Base-by-base conservation (phyloP, 768 basidiomycete genomes). In the Psilocybe cyanescens region DNA sequence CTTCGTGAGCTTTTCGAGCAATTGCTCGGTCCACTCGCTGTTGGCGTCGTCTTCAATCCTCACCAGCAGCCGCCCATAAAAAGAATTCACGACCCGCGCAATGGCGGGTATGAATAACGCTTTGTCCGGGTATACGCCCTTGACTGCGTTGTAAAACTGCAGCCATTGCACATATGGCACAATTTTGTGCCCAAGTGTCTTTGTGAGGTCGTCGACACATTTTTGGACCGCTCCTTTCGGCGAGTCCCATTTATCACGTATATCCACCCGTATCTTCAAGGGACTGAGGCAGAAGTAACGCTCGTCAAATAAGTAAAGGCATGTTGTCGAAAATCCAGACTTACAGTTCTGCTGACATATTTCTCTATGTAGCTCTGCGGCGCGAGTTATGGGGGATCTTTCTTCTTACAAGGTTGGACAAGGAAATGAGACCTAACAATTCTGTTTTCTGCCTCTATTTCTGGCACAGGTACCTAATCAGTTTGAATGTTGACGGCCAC, bases 221-320 rank as follows among this genome's bases (percentile, higher is more conserved):
- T 63, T 60, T 14, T 70, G 69, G 8, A 80, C 61, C 3, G 70
- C 67, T 1, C 74, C 72, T 7, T 65, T 65, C 33, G 74, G 65
- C 5, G 71, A 66, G 41, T 76, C 73, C 76, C 77, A 77, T 31
- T 65, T 64, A 53, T 80, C 79, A 16, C 78, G 75, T 35, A 78
- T 71, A 33, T 75, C 78, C 12, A 73, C 67, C 29, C 77, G 75
- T 51, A 79, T 67, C 58, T 77, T 76, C 53, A 77, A 65, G 24
- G 79, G 78, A 33, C 79, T 79, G 53, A 41, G 4, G 17, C 3
- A 50, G 2, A 48, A 44, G 52, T 28, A 33, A 24, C 52, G 31
- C 29, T 28, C 16, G 30, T 51, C 33, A 19, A 4, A 29, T 1
- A 16, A 11, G 57, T 29, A 30, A 17, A 19, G 41, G n/a, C 16